A percentile compares a stretch with the other conserved stretches of the same genome.
phyloP scores from a whole-genome alignment of 1,139 yeast species.

The Nadsonia starkeyi-henricii region DNA sequence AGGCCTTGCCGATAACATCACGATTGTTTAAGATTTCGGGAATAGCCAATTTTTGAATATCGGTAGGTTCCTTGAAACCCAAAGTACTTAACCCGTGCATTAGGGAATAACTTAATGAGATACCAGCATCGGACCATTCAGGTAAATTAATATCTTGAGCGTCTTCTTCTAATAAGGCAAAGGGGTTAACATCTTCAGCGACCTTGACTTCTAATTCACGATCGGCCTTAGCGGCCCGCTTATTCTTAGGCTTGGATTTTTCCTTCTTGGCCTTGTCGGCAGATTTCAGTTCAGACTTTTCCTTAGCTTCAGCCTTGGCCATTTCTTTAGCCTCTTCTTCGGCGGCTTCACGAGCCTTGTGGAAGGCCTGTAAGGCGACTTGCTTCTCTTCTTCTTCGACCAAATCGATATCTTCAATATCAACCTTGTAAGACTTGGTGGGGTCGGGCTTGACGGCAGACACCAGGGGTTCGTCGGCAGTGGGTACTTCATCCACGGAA shows the following conservation, averaged over 20 bases:
- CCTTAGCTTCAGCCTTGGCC: constrained; percentile 9
- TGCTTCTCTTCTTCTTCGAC: constrained; percentile 10
- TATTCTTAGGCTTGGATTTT: constrained; percentile 9
- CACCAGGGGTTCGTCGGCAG: too few relatives aligned
- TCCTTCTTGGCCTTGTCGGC: constrained; percentile 7
- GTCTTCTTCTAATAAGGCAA: constrained; percentile 16
- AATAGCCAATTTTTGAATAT: constrained; percentile 64
- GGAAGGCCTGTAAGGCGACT: constrained; percentile 10
- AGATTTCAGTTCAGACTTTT: constrained; percentile 1
- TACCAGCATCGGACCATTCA: constrained; percentile 18
- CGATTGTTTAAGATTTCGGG: constrained; percentile 60
- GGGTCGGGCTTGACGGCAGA: constrained; percentile 12
- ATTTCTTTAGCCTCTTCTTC: constrained; percentile 12
- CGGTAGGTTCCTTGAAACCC: constrained; percentile 63
- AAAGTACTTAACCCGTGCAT: constrained; percentile 45
- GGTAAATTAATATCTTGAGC: constrained; percentile 13
- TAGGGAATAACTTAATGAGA: constrained; percentile 36
- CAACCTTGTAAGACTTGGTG: constrained; percentile 6
- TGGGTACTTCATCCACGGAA: too few relatives aligned
- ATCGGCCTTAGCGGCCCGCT: constrained; percentile 9
- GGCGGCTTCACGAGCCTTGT: constrained; percentile 6
- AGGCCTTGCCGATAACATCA: constrained; percentile 90
- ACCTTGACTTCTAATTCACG: constrained; percentile 10
- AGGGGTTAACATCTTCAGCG: constrained; percentile 6
- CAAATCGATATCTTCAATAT: neutral